Conservation (phyloP, 352 stramenopile species). For the Pilasporangium apinafurcum region DNA sequence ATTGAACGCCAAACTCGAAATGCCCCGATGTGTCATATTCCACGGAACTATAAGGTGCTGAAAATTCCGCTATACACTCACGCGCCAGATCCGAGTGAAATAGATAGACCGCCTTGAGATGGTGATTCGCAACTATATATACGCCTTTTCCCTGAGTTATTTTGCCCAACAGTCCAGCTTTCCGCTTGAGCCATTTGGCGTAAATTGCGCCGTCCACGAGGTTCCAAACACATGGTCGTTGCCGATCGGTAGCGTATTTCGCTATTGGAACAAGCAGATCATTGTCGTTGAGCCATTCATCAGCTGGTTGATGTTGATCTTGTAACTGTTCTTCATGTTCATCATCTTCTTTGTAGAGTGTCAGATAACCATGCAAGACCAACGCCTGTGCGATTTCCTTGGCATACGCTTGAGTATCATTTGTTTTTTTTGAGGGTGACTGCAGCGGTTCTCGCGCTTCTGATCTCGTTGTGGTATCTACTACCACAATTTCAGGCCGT, state of each 20-base stretch:
- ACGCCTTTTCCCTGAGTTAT: slow-evolving; percentile 3
- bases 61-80: slow-evolving; percentile 10
- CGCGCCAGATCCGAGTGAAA: slow-evolving; percentile 9
- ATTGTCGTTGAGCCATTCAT: slow-evolving; percentile 23
- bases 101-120: slow-evolving; percentile 8
- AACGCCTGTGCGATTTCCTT: slow-evolving; percentile 16
- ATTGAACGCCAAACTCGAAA: slow-evolving; percentile 9
- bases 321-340: no score
- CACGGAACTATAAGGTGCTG: slow-evolving; percentile 5
- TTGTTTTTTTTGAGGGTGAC: no score
- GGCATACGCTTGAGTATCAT: no score
- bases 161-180: background rate
- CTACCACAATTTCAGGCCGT: no score
- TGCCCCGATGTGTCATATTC: slow-evolving; percentile 10
- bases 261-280: slow-evolving; percentile 42
- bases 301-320: slow-evolving; percentile 10
- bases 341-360: slow-evolving; percentile 13
- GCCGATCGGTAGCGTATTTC: background rate
- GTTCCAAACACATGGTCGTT: slow-evolving; percentile 22
- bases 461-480: no score
- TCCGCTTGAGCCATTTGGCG: slow-evolving; percentile 14
- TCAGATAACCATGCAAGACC: slow-evolving; percentile 24
- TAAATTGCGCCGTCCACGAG: slow-evolving; percentile 23
- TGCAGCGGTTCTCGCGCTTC: no score
- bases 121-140: slow-evolving; percentile 9